Base-by-base conservation (phyloP, 2,329 filamentous ascomycete species). In the Claviceps digitariae region DNA sequence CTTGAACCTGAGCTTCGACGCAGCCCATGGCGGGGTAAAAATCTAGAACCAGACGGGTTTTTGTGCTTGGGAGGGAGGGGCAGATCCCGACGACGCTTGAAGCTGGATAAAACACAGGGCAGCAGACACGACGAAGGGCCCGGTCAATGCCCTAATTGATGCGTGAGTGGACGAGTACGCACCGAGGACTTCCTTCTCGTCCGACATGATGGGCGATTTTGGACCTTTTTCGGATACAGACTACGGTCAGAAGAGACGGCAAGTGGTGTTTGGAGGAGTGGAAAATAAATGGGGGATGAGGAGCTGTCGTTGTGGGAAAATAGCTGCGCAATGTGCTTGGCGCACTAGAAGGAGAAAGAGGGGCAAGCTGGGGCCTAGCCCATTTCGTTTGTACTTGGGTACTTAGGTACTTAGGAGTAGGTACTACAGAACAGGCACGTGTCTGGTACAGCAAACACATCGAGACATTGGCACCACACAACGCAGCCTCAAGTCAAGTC, bases 181-280 rank as follows among this genome's bases (percentile, higher is more conserved):
- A 75, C 72, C 73, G 57, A 67, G 72, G 58, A 65, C 59, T 56
- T 70, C 72, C 67, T 74, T 74, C 34, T 67, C 65, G 53, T 74
- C 72, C 62, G 72, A 69, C 69, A 72, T 72, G 61, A 64, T 72
- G 68, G 64, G 62, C 63, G 53, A 12, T 20, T 48, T 52, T 10
- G 40, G 23, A 15, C 23, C 36, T 45, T 45, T 21, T 50, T 55
- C 23, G 23, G 48, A 17, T 15, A 21, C 48, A 12, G 46, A 43
- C 25, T 47, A 12, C 38, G 20, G 29, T 21, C 10, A 20, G 44
- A 17, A 48, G 36, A 13, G 8, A 31, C 38, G 21, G 49, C 15
- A 13, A 2, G 34, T 48, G 20, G 45, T 54, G 45, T 51, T 52
- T 41, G 40, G 40, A 15, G 47, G 34, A 36, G 46, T 48, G 31